A percentile compares a stretch with the other conserved stretches of the same genome.
Evolutionary conservation across 2,329 filamentous ascomycete genomes (phyloP).

Genomic region (Clarireedia homoeocarpa): DNA sequence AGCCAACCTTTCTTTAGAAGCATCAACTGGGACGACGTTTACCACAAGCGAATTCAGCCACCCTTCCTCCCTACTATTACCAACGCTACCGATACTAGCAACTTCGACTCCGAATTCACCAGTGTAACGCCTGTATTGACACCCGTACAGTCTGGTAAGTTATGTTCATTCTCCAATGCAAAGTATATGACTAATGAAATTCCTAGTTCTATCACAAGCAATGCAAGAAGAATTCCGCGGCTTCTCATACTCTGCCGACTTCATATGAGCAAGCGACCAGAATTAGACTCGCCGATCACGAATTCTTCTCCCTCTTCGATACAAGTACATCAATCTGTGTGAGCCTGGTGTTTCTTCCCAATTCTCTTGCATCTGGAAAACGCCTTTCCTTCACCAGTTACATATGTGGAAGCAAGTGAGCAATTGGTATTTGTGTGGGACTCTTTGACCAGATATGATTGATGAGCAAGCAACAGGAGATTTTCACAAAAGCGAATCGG

Average conservation of each 20-base stretch:
- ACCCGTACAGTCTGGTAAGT: constrained; percentile 91
- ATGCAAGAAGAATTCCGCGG: constrained; percentile 99
- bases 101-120: constrained; percentile 97
- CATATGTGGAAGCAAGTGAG: not conserved
- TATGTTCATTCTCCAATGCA: not conserved
- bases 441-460: not conserved
- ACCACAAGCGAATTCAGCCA: constrained; percentile 83
- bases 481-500: too few relatives aligned
- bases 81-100: constrained; percentile 95
- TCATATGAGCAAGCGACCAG: constrained; percentile 22
- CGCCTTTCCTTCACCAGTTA: not conserved
- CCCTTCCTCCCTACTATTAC: constrained; percentile 88
- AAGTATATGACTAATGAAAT: constrained; percentile 6
- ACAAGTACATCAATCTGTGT: not conserved
- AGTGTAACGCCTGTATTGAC: constrained; percentile 96
- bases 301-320: not conserved
- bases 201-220: constrained; percentile 81
- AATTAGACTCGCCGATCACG: not conserved
- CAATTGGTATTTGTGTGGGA: not conserved
- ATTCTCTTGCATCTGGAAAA: not conserved
- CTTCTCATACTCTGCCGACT: constrained; percentile 67
- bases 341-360: not conserved
- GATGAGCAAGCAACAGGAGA: not conserved
- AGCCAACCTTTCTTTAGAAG: constrained; percentile 96
- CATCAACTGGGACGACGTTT: constrained; percentile 98